These are phyloP conservation scores for Isabelozyma heimii DNA, from an alignment of 805 yeast genomes.

Conservation along the genomic window DNA sequence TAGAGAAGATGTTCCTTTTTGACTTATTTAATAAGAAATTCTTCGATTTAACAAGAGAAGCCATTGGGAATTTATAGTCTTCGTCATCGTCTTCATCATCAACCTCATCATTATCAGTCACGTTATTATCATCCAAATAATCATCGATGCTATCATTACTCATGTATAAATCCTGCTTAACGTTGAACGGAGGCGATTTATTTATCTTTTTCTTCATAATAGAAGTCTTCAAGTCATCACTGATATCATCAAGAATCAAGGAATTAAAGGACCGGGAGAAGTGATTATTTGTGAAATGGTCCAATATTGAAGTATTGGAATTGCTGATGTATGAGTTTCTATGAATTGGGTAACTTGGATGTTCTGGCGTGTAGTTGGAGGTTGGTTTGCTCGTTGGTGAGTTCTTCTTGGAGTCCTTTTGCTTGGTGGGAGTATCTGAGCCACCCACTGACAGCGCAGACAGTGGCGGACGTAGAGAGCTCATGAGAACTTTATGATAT, in stretches of 20 bases:
- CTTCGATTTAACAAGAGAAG: not conserved
- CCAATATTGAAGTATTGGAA: conserved; percentile 12
- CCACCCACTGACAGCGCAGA: conserved; percentile 7
- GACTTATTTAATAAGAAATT: not conserved
- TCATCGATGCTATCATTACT: conserved; percentile 19
- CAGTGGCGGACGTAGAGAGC: conserved; percentile 22
- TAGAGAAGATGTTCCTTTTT: no score
- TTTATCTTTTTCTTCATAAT: conserved; percentile 21
- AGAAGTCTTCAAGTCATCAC: conserved; percentile 13
- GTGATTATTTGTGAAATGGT: conserved; percentile 36
- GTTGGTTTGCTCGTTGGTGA: not conserved
- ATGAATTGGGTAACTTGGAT: not conserved
- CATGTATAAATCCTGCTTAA: conserved; percentile 24
- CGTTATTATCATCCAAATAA: conserved; percentile 13
- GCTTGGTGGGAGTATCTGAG: not conserved
- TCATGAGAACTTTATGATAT: conserved; percentile 3
- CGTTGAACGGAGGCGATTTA: conserved; percentile 42
- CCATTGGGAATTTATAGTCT: not conserved
- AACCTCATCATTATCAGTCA: conserved; percentile 4
- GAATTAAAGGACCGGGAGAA: conserved; percentile 43
- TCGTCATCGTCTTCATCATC: conserved; percentile 10
- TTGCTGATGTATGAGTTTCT: not conserved
- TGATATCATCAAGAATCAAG: conserved; percentile 36
- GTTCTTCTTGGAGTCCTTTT: not conserved
- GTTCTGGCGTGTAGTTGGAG: no score